Base-by-base conservation (phyloP, 148 eudicot genomes). In the Silene latifolia region DNA sequence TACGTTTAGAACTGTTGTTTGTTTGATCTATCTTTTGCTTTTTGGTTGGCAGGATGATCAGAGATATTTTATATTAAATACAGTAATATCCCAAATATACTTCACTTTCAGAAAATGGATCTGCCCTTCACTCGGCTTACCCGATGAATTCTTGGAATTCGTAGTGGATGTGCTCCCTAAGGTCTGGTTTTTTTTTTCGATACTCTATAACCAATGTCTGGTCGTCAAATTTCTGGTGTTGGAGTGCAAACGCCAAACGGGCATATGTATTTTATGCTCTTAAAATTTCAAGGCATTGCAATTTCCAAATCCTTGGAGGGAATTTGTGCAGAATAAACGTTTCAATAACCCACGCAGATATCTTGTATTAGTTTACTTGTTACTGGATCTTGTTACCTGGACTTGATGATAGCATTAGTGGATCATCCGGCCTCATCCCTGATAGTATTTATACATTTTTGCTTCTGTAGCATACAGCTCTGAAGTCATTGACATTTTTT, bases 131-230 rank as follows among this genome's bases (percentile, higher is more conserved):
- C 80, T 84, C 67, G 82, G 79, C 76, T 79, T 90, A 81, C 64
- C 82, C 59, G 85, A 92, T 29, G 86, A 78, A 47, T 90, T 94
- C 86, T 76, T 94, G 79, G 85, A 80, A 60, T 92, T 89, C 82
- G 73, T 94, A 19, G 86, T 80, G 68, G 71, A 77, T 77, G 84
- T 86, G 48, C 76, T 94, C 44, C 82, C 76, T 6, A 85, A 89
- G 97, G 98, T 94, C 74, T 71, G 86, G 71, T 76, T 75, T 62
- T 65, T 15, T 51, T 51, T 11, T 51, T 8, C 74, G 21, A 15
- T 57, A 65, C 25, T 69, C 23, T 65, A 19, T 27, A 25, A 24
- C 65, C 15, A 35, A 29, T 65, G 44, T 25, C 39, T 7, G 7
- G 64, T 11, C 25, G 48, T 76, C 35, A 25, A 24, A 57, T 21